Base-by-base conservation (phyloP, 176 grass and related monocot genomes). In the Sorghum bicolor region DNA sequence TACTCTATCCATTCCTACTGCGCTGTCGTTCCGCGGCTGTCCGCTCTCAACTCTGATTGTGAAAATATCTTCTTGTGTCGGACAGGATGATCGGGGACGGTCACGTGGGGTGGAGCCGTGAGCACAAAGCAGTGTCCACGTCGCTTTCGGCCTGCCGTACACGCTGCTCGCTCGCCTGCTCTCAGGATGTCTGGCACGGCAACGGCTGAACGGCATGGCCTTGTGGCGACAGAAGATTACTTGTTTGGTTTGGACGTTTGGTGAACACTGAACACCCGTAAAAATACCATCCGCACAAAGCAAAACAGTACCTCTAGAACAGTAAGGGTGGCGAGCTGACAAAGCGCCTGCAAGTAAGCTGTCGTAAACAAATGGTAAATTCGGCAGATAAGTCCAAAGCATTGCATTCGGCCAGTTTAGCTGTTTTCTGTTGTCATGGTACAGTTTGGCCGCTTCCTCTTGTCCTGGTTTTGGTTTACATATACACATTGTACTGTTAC, bases 141-240 rank as follows among this genome's bases (percentile, higher is more conserved):
- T 78, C 38, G 76, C 38, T 64, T 45, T 78, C 76, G 37, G 40
- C 38, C 58, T 64, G 76, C 60, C 76, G 76, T 78, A 60, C 38
- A 7, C 60, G 57, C 60, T 13, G 45, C 29, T 30, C 2, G 3
- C 43, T 9, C 15, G 28, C 25, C n/a, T 2, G 29, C 47, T 4
- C 53, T 28, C 72, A 20, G 1, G 16, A 53, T 50, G 5, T 33
- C 15, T 20, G 7, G 14, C 37, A 72, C 12, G 38, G 20, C 36
- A 34, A 22, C 11, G 5, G 34, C 5, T 5, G 34, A 6, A 36
- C 34, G 38, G 12, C 4, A 36, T 10, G 64, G 24, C 22, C 2
- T 73, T 10, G 41, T 31, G n/a, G 10, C 43, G 24, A 30, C 14
- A 30, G n/a, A n/a, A n/a, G n/a, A n/a, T n/a, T n/a, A 30, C 43